Evolutionary conservation across 2,329 filamentous ascomycete species (phyloP), one percentile per base, ranked within the genome.

Genomic region (Fusarium longipes): DNA sequence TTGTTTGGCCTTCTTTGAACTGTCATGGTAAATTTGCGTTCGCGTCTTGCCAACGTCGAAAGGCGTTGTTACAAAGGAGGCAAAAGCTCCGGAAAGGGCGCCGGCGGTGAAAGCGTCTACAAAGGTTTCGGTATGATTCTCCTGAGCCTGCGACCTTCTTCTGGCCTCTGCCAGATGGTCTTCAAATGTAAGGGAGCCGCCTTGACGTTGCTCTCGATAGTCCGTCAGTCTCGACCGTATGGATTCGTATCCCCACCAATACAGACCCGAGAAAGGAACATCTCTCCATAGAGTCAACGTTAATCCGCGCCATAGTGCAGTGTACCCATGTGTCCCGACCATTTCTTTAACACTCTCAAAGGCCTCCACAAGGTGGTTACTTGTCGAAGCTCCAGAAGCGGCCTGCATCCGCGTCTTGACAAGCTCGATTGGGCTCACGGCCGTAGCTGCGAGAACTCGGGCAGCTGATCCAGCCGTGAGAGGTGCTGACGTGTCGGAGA

Each of bases 21-120:
- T 67, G 64, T 96, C 89, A 45, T 87, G 86, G 72, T 90, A 90
- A 0, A 97, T 90, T 77, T 99, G 96, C 59, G 94, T 94, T 20
- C 96, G 86, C 6, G 96, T 99, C 82, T 99, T 99, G 71, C 96
- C 96, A 0, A 99, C 96, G 74, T 99, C 96, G 73, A 99, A 99
- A 0, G 96, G 96, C 60, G 92, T 97, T 0, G 96, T 99, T 20
- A 96, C 84, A 22, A 97, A 86, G 1, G 95, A 94, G 1, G 96
- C 93, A 27, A 96, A 85, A 0, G 92, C 91, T 6, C 96, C 96
- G 0, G 94, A 96, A 3, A 87, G 78, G 1, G 93, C 93, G 18
- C 96, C 96, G 0, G 95, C 92, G 18, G 93, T 81, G 74, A 98
- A 99, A 72, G 93, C 96, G 79, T 98, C 95, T 25, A 92, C 79